Percentiles rank a stretch among this genome's conserved stretches.
phyloP scores from a whole-genome alignment of 805 yeast species.

The Saturnispora dispora region DNA sequence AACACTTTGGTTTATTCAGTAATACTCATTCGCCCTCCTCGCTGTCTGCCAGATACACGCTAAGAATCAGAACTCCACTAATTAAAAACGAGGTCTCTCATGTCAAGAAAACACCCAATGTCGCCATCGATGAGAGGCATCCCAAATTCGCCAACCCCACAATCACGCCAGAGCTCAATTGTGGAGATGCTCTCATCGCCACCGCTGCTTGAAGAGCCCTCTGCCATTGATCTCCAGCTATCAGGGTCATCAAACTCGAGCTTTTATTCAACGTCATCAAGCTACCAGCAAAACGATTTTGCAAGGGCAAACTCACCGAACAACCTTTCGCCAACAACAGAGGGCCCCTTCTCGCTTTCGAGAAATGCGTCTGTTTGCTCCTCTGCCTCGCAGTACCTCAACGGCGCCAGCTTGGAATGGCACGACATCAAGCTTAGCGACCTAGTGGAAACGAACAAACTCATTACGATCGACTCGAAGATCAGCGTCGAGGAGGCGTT shows the following conservation, averaged over 20 bases:
- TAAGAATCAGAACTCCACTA: background rate
- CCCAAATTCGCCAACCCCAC: constrained; percentile 26
- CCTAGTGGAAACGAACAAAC: constrained; percentile 68
- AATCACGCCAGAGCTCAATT: constrained; percentile 52
- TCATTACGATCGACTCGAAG: constrained; percentile 57
- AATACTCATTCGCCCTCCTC: too few relatives aligned
- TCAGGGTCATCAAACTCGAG: constrained; percentile 7
- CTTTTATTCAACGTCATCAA: constrained; percentile 6
- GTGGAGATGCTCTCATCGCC: constrained; percentile 72
- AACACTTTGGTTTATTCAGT: background rate
- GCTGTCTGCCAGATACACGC: background rate
- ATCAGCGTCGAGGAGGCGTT: constrained; percentile 83
- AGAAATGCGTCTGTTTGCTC: constrained; percentile 32
- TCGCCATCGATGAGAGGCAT: constrained; percentile 30
- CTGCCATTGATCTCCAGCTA: constrained; percentile 5
- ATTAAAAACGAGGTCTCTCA: background rate
- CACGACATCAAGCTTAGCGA: constrained; percentile 61
- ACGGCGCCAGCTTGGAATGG: constrained; percentile 47
- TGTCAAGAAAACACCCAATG: constrained; percentile 27
- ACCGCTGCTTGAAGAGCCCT: constrained; percentile 43
- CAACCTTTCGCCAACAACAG: constrained; percentile 21
- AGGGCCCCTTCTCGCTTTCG: constrained; percentile 23
- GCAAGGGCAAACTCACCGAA: constrained; percentile 25
- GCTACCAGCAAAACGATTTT: background rate
- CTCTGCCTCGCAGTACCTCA: constrained; percentile 19